Evolutionary conservation across 345 rosid species (phyloP).

Genomic region (Punica granatum): DNA sequence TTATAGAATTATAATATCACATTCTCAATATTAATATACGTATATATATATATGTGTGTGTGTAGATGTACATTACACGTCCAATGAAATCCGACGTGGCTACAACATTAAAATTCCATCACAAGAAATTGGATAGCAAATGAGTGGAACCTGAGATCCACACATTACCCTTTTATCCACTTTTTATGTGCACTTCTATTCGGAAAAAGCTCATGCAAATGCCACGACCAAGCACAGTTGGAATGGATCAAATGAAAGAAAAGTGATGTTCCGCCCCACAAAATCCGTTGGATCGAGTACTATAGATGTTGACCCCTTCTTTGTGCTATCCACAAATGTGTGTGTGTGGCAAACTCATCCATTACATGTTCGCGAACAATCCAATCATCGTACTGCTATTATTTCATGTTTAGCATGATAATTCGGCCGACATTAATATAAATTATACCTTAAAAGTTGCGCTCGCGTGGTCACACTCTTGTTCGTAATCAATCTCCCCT

Average conservation of each 20-base stretch:
- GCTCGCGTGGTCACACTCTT: too few relatives aligned
- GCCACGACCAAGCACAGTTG: conserved; percentile 1
- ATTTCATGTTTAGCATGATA: too few relatives aligned
- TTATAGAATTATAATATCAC: too few relatives aligned
- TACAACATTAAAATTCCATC: neutral
- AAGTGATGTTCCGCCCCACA: neutral
- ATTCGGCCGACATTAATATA: too few relatives aligned
- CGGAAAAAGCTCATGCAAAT: neutral
- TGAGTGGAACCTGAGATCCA: neutral
- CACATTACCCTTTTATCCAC: neutral
- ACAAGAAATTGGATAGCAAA: conserved; percentile 1
- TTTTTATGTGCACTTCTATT: neutral
- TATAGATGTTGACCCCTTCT: neutral
- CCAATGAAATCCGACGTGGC: neutral
- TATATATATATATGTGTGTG: too few relatives aligned
- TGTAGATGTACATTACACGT: too few relatives aligned
- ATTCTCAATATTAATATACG: too few relatives aligned
- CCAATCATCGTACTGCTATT: too few relatives aligned
- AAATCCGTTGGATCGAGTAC: neutral
- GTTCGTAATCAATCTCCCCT: too few relatives aligned
- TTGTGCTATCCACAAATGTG: neutral
- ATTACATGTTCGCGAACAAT: neutral
- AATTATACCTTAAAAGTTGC: too few relatives aligned
- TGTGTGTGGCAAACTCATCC: conserved; percentile 9
- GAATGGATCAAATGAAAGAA: neutral